Evolutionary conservation across 2,329 filamentous ascomycete genomes (phyloP).

Genomic region (Tothia fuscella): DNA sequence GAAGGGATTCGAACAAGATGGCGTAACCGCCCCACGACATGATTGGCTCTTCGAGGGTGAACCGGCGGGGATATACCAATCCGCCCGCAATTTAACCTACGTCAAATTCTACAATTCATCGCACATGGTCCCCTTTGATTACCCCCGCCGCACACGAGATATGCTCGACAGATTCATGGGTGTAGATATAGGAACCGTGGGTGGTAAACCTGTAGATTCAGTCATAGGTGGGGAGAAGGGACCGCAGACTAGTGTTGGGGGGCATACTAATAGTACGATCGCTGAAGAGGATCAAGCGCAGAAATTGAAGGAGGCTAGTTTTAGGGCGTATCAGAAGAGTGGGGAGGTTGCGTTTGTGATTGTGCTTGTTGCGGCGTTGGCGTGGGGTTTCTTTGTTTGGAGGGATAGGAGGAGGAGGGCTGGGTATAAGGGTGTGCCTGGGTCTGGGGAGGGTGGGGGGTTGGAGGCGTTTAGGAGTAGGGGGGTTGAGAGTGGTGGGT

Average conservation of each 20-base stretch:
- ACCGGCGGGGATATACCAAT: conserved; percentile 81
- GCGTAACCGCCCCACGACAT: conserved; percentile 80
- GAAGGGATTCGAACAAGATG: conserved; percentile 82
- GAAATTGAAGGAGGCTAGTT: conserved; percentile 71
- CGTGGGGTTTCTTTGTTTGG: conserved; percentile 64
- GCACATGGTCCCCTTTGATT: conserved; percentile 97
- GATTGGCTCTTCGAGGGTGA: conserved; percentile 92
- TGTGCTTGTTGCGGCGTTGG: conserved; percentile 57
- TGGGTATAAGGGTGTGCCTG: conserved; percentile 33
- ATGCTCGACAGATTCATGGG: conserved; percentile 97
- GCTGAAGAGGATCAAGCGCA: conserved; percentile 57
- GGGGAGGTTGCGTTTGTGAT: conserved; percentile 77
- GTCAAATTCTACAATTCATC: conserved; percentile 90
- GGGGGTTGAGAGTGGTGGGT: conserved; percentile 32
- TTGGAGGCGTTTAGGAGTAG: too few relatives aligned
- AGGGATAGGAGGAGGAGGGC: conserved; percentile 37
- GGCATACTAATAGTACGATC: conserved; percentile 55
- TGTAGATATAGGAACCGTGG: conserved; percentile 82
- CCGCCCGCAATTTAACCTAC: conserved; percentile 90
- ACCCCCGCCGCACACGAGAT: conserved; percentile 72
- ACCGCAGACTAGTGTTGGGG: conserved; percentile 64
- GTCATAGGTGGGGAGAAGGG: conserved; percentile 77
- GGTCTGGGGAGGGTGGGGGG: conserved; percentile 18
- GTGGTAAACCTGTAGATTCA: conserved; percentile 63
- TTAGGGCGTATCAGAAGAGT: conserved; percentile 78